Percentiles rank a stretch among this genome's conserved stretches.
phyloP scores from a whole-genome alignment of 2,329 filamentous ascomycete genomes.

The Fonsecaea nubica region DNA sequence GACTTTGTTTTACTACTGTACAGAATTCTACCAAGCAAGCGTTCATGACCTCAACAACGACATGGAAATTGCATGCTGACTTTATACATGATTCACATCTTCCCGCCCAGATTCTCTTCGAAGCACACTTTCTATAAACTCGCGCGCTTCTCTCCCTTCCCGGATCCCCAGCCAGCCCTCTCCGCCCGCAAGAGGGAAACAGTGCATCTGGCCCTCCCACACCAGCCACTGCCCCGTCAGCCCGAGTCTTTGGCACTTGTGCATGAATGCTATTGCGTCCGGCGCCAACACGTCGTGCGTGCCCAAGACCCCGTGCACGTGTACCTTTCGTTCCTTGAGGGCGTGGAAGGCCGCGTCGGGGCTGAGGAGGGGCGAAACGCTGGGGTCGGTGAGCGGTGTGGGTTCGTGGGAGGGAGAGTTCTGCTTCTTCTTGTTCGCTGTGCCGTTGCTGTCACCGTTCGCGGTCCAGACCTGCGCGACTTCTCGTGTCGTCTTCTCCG shows the following conservation, averaged over 20 bases:
- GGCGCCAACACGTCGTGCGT: conserved; percentile 61
- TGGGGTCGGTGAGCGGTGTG: conserved; percentile 45
- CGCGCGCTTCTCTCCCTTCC: conserved; percentile 55
- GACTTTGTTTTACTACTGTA: background rate
- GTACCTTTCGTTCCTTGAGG: conserved; percentile 51
- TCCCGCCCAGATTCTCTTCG: conserved; percentile 18
- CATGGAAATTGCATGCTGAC: background rate
- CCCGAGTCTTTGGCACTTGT: conserved; percentile 52
- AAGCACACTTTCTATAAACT: conserved; percentile 42
- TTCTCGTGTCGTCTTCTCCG: conserved; percentile 46
- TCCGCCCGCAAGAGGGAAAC: conserved; percentile 59
- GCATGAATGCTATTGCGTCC: conserved; percentile 58
- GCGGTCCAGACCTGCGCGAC: conserved; percentile 23
- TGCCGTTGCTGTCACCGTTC: background rate
- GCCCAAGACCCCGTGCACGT: conserved; percentile 60
- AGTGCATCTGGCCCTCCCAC: conserved; percentile 68
- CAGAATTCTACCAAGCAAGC: background rate
- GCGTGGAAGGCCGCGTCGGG: conserved; percentile 48
- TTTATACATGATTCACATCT: background rate
- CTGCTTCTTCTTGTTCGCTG: background rate
- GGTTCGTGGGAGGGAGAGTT: background rate
- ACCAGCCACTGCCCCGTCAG: conserved; percentile 63
- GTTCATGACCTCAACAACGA: background rate
- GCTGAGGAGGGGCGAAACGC: conserved; percentile 57
- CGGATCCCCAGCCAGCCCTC: conserved; percentile 58